Conservation (phyloP, 495 filamentous ascomycete species). For the Penicillium psychrofluorescens region DNA sequence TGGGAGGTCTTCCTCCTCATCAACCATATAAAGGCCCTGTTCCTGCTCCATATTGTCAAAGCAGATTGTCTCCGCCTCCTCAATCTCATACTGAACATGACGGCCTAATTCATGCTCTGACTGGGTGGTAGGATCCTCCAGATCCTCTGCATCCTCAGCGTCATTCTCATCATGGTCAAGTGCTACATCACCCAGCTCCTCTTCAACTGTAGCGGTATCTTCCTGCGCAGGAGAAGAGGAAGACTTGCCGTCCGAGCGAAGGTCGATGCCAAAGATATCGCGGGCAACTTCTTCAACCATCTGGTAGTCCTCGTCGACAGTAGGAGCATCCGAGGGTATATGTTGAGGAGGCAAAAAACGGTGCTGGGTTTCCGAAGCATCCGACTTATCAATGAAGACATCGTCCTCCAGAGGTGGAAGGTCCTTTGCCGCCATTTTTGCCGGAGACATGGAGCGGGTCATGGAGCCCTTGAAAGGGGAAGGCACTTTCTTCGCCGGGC, state of each 20-base stretch:
- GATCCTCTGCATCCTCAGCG: slow-evolving; percentile 1
- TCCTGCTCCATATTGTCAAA: not conserved
- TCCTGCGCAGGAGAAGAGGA: slow-evolving; percentile 4
- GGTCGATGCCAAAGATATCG: slow-evolving; percentile 20
- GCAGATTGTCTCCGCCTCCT: slow-evolving; percentile 7
- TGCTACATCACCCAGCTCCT: not conserved
- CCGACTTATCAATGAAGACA: too few relatives aligned
- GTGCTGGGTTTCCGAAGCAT: too few relatives aligned
- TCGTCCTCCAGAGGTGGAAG: not conserved
- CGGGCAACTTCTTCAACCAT: slow-evolving; percentile 21
- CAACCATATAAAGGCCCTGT: not conserved
- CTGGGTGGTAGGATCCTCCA: not conserved
- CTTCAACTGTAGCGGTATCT: not conserved
- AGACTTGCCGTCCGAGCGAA: slow-evolving; percentile 6
- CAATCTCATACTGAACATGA: slow-evolving; percentile 4
- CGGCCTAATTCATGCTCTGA: not conserved
- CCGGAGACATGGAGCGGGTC: slow-evolving; percentile 7
- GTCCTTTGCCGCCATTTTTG: not conserved
- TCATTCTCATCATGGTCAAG: not conserved
- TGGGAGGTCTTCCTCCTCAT: too few relatives aligned
- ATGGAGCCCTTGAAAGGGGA: slow-evolving; percentile 32
- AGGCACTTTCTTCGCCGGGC: slow-evolving; percentile 33
- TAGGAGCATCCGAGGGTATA: not conserved
- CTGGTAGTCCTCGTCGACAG: slow-evolving; percentile 9
- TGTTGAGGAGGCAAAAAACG: too few relatives aligned